Percentiles rank a stretch among this genome's conserved stretches.
Conservation (phyloP, 2,329 filamentous ascomycete species). For the Pleomassaria siparia region DNA sequence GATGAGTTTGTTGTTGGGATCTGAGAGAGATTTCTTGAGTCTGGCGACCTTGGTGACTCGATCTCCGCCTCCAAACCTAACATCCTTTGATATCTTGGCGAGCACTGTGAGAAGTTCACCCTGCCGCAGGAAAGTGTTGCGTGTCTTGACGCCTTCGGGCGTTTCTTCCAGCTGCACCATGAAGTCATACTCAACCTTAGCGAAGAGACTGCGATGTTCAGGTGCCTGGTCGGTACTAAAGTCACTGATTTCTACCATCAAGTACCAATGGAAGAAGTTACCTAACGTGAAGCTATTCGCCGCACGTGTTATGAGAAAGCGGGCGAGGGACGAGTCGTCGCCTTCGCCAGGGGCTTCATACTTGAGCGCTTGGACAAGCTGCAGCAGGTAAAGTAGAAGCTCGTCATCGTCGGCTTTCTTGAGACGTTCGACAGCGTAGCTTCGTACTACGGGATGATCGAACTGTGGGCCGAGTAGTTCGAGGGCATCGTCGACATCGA, state of each 20-base stretch:
- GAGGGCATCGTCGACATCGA: constrained; percentile 94
- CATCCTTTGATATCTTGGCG: constrained; percentile 84
- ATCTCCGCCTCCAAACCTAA: constrained; percentile 77
- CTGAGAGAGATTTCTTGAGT: constrained; percentile 79
- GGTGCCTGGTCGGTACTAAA: constrained; percentile 70
- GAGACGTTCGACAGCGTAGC: constrained; percentile 89
- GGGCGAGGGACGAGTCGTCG: constrained; percentile 82
- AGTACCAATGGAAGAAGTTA: constrained; percentile 96
- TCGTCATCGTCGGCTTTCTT: constrained; percentile 93
- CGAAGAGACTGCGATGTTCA: constrained; percentile 81
- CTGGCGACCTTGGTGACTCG: constrained; percentile 79
- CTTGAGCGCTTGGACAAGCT: constrained; percentile 93
- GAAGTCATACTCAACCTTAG: constrained; percentile 93
- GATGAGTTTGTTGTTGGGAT: constrained; percentile 86
- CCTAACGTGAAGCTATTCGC: constrained; percentile 86
- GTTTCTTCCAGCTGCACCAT: constrained; percentile 81
- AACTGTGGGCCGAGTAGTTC: constrained; percentile 92
- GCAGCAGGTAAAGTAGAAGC: constrained; percentile 84
- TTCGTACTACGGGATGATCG: constrained; percentile 82
- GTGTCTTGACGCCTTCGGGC: constrained; percentile 68
- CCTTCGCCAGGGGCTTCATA: constrained; percentile 58
- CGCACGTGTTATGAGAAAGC: constrained; percentile 85
- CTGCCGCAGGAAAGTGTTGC: constrained; percentile 79
- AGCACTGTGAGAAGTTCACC: constrained; percentile 86
- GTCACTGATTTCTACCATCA: constrained; percentile 97